phyloP scores from a whole-genome alignment of 2,329 filamentous ascomycete genomes.

The Aspergillus puulaauensis region DNA sequence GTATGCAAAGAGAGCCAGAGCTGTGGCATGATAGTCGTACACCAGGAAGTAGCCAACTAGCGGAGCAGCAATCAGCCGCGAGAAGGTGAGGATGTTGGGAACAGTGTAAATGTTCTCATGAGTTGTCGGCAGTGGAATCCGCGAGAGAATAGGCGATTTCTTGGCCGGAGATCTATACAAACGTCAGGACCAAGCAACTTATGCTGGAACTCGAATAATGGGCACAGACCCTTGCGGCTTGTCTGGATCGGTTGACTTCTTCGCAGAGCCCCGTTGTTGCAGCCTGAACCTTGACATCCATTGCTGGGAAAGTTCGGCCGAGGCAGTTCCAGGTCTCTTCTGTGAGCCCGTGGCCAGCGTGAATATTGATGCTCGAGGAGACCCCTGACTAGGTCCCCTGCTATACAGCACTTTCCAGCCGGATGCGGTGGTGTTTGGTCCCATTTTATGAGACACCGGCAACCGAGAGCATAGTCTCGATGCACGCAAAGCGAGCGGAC shows the following conservation, averaged over 20 bases:
- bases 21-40: constrained; percentile 74
- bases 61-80: constrained; percentile 78
- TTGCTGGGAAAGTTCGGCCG: neutral
- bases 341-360: constrained; percentile 4
- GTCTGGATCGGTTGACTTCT: constrained; percentile 20
- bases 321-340: neutral
- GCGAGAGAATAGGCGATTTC: constrained; percentile 33
- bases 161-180: constrained; percentile 22
- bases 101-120: constrained; percentile 96
- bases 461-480: constrained; percentile 10
- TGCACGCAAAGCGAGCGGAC: constrained; percentile 12
- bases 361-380: constrained; percentile 6
- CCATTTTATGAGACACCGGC: neutral
- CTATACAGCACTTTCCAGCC: constrained; percentile 6
- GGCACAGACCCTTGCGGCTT: constrained; percentile 21
- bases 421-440: neutral
- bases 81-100: constrained; percentile 90
- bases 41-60: constrained; percentile 86
- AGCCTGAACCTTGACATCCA: constrained; percentile 7
- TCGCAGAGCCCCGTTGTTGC: constrained; percentile 25
- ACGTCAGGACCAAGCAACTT: neutral
- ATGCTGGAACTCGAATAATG: neutral
- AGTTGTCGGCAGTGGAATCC: constrained; percentile 28
- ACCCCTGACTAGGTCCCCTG: neutral
- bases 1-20: constrained; percentile 84